These are phyloP conservation scores for Orbilia javanica DNA, from an alignment of 2,329 filamentous ascomycete species.

Conservation along the genomic window DNA sequence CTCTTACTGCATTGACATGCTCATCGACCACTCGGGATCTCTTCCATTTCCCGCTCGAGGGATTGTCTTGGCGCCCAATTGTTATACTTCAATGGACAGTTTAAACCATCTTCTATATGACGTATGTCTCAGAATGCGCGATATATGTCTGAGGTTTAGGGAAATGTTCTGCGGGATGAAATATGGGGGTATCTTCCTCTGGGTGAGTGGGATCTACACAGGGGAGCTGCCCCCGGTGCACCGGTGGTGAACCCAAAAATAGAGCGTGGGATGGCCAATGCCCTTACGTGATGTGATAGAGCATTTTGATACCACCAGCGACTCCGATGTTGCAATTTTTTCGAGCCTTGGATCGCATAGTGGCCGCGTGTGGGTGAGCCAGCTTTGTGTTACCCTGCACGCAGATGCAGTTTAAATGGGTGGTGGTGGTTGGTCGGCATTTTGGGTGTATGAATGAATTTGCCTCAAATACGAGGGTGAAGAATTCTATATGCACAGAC, in stretches of 20 bases:
- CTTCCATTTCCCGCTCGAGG: slow-evolving; percentile 24
- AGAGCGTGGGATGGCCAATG: slow-evolving; percentile 52
- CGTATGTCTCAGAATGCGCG: slow-evolving; percentile 59
- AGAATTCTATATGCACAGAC: neutral
- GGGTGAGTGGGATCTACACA: slow-evolving; percentile 47
- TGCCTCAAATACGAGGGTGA: slow-evolving; percentile 32
- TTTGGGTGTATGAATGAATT: slow-evolving; percentile 17
- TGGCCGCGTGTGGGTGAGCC: slow-evolving; percentile 2
- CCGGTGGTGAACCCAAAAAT: slow-evolving; percentile 6
- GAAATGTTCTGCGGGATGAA: neutral
- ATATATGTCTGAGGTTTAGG: slow-evolving; percentile 45
- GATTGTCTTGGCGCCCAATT: slow-evolving; percentile 6
- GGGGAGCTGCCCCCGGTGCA: slow-evolving; percentile 24
- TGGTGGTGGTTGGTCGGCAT: slow-evolving; percentile 19
- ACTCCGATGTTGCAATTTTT: slow-evolving; percentile 18
- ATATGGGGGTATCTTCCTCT: slow-evolving; percentile 9
- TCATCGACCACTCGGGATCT: slow-evolving; percentile 41
- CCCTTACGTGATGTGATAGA: slow-evolving; percentile 31
- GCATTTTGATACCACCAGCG: slow-evolving; percentile 15
- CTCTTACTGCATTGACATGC: slow-evolving; percentile 38
- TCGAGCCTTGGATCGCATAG: slow-evolving; percentile 10
- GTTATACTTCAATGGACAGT: slow-evolving; percentile 15
- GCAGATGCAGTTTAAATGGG: slow-evolving; percentile 5
- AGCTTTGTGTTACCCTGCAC: slow-evolving; percentile 12
- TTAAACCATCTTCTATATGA: slow-evolving; percentile 47